phyloP scores from a whole-genome alignment of 225 moss, liverwort and hornwort species.

The Polytrichum formosum region DNA sequence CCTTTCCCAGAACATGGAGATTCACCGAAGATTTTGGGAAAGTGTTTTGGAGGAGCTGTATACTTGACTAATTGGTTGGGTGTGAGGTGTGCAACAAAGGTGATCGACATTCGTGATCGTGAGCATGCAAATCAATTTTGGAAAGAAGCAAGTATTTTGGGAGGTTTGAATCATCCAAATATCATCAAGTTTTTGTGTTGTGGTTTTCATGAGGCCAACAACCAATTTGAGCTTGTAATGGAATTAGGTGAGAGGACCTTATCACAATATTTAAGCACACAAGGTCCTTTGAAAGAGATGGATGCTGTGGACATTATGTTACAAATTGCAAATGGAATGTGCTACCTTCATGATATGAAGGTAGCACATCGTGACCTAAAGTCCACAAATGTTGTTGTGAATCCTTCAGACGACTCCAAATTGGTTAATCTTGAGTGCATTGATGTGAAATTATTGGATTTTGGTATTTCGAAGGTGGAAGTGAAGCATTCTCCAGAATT shows the following conservation, averaged over 20 bases:
- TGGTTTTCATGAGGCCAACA: too few species aligned
- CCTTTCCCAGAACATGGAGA: not conserved
- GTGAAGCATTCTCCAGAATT: not conserved
- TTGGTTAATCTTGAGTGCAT: not conserved
- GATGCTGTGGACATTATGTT: not conserved
- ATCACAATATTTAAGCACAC: not conserved
- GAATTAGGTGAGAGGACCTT: not conserved
- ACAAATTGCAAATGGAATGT: conserved; percentile 11
- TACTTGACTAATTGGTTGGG: not conserved
- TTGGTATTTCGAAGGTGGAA: conserved; percentile 5
- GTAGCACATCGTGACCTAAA: conserved; percentile 10
- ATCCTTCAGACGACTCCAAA: not conserved
- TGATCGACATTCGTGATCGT: too few species aligned
- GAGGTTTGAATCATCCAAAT: too few species aligned
- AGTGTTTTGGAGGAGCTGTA: not conserved
- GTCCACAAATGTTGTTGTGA: conserved; percentile 1
- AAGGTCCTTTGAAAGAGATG: not conserved
- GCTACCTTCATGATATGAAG: conserved; percentile 4
- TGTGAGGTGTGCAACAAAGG: too few species aligned
- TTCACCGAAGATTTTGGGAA: not conserved
- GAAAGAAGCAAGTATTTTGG: too few species aligned
- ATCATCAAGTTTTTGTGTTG: too few species aligned
- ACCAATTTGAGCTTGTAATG: too few species aligned
- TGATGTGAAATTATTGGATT: not conserved
- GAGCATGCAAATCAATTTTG: too few species aligned